Base-by-base conservation (phyloP, 2,329 filamentous ascomycete species). In the Aureobasidium uvarum region DNA sequence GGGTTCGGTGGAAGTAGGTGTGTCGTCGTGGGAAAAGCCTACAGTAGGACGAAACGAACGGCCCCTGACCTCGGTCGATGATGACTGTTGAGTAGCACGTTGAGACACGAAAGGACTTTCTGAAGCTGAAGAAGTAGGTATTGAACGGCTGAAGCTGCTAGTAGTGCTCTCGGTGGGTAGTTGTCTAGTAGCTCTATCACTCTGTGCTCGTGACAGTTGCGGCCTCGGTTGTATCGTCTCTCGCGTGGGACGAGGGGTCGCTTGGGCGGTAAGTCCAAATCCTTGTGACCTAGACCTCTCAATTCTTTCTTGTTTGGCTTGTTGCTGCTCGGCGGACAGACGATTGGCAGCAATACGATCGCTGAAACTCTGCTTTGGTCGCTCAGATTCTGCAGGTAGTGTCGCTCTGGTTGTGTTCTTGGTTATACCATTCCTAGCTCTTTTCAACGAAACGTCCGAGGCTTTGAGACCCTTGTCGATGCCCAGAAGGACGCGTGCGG, bases 381-480 rank as follows among this genome's bases (percentile, higher is more conserved):
- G 28, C 36, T 69, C 52, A 20, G 50, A 14, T 67, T 65, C 58
- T 67, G 63, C 18, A n/a, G 59, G 25, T 18, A 28, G 10, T 14
- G 33, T 45, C 8, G 46, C n/a, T n/a, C 46, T 23, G 4, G n/a
- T 1, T 54, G 52, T n/a, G 33, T 48, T n/a, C 62, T 63, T 46
- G 68, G 45, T 36, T 56, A 68, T 75, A 70, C 56, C 77, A 73
- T 69, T 72, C 64, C 67, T 69, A 3, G 91, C 86, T 69, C 91
- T 84, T 76, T 91, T 95, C 33, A 98, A 79, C 3, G 93, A 97
- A 38, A 98, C 83, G 71, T 97, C 92, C 66, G 86, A 86, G 1
- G 89, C 92, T 71, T 83, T 89, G 41, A 93, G 79, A 0, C 92
- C 92, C 74, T 96, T 96, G 77, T 96, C 93, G 68, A 98, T 96